A percentile compares a stretch with the other conserved stretches of the same genome.
Evolutionary conservation across 2,329 filamentous ascomycete species (phyloP).

Genomic region (Fusarium sp.): DNA sequence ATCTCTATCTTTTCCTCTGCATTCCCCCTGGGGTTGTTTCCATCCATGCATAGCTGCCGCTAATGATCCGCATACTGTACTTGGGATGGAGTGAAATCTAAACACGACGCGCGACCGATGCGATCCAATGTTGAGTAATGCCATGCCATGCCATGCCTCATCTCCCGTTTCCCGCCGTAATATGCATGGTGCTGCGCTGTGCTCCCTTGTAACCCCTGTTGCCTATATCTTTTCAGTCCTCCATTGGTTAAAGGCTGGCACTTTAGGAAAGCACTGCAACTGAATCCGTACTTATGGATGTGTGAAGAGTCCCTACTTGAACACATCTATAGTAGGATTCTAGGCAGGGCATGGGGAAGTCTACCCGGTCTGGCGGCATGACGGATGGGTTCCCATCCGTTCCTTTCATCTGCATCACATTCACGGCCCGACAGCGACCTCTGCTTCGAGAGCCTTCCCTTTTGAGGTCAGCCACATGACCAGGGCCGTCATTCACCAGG

Average conservation of each 20-base stretch:
- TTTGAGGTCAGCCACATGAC: slow-evolving; percentile 46
- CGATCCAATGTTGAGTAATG: slow-evolving; percentile 11
- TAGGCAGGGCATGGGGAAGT: slow-evolving; percentile 23
- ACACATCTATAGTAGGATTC: slow-evolving; percentile 16
- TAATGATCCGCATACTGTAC: slow-evolving; percentile 15
- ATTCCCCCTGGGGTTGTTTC: background rate
- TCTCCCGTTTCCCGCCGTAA: slow-evolving; percentile 38
- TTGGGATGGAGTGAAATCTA: slow-evolving; percentile 1
- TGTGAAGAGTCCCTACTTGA: slow-evolving; percentile 21
- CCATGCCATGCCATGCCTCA: slow-evolving; percentile 34
- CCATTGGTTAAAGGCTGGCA: slow-evolving; percentile 25
- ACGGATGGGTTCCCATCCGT: slow-evolving; percentile 40
- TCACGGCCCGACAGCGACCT: slow-evolving; percentile 39
- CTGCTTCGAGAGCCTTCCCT: slow-evolving; percentile 40
- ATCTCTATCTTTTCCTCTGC: slow-evolving; percentile 9
- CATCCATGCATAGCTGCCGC: slow-evolving; percentile 13
- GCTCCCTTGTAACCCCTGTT: slow-evolving; percentile 27
- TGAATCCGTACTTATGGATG: slow-evolving; percentile 19
- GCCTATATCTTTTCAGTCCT: background rate
- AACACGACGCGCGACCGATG: slow-evolving; percentile 14
- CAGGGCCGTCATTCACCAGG: slow-evolving; percentile 29
- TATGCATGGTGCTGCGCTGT: slow-evolving; percentile 28
- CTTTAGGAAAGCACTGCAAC: slow-evolving; percentile 27
- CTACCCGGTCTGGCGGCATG: slow-evolving; percentile 33
- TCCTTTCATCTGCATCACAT: slow-evolving; percentile 41